phyloP scores from a whole-genome alignment of 140 eudicot species.

The Artemisia princeps region DNA sequence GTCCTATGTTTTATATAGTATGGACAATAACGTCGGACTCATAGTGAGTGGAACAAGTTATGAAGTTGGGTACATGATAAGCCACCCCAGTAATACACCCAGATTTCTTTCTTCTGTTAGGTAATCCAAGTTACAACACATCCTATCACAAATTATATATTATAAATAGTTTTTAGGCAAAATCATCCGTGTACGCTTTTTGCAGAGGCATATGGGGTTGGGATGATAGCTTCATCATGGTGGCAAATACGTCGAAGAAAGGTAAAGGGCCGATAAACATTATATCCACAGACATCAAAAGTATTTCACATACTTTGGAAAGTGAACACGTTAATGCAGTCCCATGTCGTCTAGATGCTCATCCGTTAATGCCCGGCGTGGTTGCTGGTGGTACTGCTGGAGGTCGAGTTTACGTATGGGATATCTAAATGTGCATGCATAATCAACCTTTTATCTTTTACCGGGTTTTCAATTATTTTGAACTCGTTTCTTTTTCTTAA shows the following conservation, averaged over 20 bases:
- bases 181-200: not conserved
- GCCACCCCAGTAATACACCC: too few relatives aligned
- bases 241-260: not conserved
- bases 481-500: too few relatives aligned
- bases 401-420: not conserved
- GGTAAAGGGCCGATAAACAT: conserved; percentile 7
- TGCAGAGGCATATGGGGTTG: conserved; percentile 26
- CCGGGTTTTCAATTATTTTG: too few relatives aligned
- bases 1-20: too few relatives aligned
- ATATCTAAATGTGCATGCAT: not conserved
- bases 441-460: too few relatives aligned
- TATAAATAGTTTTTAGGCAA: too few relatives aligned
- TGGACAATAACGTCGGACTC: too few relatives aligned
- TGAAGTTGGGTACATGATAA: too few relatives aligned
- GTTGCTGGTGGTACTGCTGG: conserved; percentile 11
- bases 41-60: too few relatives aligned
- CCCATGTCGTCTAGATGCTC: conserved; percentile 22
- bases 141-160: too few relatives aligned
- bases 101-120: too few relatives aligned
- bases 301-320: not conserved
- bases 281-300: not conserved
- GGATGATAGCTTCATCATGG: conserved; percentile 15
- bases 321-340: not conserved
- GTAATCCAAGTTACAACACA: too few relatives aligned
- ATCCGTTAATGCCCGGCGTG: conserved; percentile 15